These are phyloP conservation scores for Cucurbita moschata DNA, from an alignment of 306 rosid species.

Conservation along the genomic window DNA sequence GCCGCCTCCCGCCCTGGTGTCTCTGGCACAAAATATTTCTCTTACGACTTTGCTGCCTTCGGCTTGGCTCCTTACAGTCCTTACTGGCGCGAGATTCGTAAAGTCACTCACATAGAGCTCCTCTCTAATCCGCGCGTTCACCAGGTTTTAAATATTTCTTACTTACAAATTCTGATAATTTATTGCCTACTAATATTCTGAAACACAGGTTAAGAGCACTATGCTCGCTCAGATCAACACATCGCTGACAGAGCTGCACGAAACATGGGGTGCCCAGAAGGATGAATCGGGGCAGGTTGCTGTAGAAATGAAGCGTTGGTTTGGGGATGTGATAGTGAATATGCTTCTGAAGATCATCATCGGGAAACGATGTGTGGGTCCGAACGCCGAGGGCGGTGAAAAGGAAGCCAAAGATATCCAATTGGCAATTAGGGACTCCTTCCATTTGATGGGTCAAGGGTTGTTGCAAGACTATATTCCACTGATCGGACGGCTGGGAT, in stretches of 20 bases:
- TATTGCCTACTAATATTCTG: too few relatives aligned
- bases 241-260: constrained; percentile 9
- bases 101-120: constrained; percentile 19
- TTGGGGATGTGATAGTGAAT: constrained; percentile 22
- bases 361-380: constrained; percentile 15
- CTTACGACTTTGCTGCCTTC: constrained; percentile 29
- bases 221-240: constrained; percentile 20
- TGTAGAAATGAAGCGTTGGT: constrained; percentile 24
- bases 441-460: constrained; percentile 13
- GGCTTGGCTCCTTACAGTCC: constrained; percentile 26
- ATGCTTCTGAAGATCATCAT: constrained; percentile 20
- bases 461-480: constrained; percentile 27
- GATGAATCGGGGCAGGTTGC: neutral
- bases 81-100: constrained; percentile 33
- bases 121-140: constrained; percentile 26
- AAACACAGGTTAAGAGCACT: neutral
- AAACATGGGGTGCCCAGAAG: neutral
- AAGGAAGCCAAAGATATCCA: neutral
- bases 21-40: constrained; percentile 11
- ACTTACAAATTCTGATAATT: too few relatives aligned
- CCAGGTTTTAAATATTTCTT: neutral
- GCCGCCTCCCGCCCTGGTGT: constrained; percentile 30
- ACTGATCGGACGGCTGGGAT: constrained; percentile 14
- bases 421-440: constrained; percentile 11
- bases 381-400: neutral